These are phyloP conservation scores for Termitomyces sp. DNA, from an alignment of 768 basidiomycete species.

Conservation along the genomic window DNA sequence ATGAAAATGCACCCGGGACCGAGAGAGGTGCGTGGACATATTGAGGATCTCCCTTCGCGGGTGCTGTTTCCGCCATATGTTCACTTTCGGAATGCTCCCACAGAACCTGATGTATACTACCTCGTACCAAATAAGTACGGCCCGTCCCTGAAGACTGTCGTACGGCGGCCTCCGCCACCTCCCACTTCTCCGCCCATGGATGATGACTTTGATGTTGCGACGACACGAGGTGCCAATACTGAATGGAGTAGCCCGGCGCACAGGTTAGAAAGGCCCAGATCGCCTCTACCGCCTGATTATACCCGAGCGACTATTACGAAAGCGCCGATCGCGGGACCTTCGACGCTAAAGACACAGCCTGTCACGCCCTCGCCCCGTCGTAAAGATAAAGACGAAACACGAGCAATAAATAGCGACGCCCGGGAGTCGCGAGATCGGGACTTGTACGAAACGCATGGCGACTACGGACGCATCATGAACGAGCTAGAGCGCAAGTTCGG, in stretches of 20 bases:
- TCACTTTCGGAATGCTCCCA: background rate
- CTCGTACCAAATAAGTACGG: constrained; percentile 39
- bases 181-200: constrained; percentile 36
- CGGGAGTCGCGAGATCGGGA: constrained; percentile 1
- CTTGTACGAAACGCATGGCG: constrained; percentile 31
- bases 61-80: background rate
- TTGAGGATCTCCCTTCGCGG: background rate
- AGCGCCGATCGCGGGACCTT: background rate
- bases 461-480: constrained; percentile 31
- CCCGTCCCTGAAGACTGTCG: constrained; percentile 27
- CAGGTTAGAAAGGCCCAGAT: background rate
- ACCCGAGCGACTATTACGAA: constrained; percentile 6
- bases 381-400: constrained; percentile 1
- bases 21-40: constrained; percentile 15
- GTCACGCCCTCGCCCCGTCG: background rate
- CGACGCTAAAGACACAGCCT: background rate
- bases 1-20: constrained; percentile 7
- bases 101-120: constrained; percentile 38
- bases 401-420: background rate
- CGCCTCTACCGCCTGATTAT: background rate
- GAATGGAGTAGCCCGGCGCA: constrained; percentile 21
- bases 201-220: constrained; percentile 41
- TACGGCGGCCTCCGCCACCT: constrained; percentile 35
- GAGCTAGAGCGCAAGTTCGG: constrained; percentile 32
- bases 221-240: constrained; percentile 24